These are phyloP conservation scores for Aspergillus sp. DNA, from an alignment of 2,329 filamentous ascomycete genomes.

Conservation along the genomic window DNA sequence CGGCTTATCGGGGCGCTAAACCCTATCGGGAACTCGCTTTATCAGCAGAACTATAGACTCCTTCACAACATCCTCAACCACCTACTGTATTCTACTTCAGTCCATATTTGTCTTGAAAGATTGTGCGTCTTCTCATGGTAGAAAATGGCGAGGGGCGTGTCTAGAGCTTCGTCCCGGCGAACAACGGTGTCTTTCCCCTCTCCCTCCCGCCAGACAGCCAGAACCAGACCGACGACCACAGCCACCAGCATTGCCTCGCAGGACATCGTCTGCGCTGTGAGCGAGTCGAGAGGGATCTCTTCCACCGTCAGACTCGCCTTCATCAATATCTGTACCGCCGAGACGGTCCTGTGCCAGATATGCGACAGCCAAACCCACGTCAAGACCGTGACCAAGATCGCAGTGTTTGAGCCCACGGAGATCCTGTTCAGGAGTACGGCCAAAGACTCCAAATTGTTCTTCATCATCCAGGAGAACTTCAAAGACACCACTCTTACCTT, in stretches of 20 bases:
- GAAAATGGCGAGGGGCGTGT: neutral
- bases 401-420: conserved; percentile 73
- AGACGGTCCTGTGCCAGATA: conserved; percentile 84
- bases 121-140: too few relatives aligned
- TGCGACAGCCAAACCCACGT: conserved; percentile 92
- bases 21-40: neutral
- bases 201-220: conserved; percentile 39
- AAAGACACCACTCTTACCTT: conserved; percentile 60
- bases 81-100: neutral
- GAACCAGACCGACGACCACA: conserved; percentile 54
- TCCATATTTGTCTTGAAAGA: neutral
- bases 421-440: conserved; percentile 75
- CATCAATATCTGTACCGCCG: conserved; percentile 79
- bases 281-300: conserved; percentile 81
- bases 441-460: conserved; percentile 73
- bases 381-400: conserved; percentile 81
- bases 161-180: conserved; percentile 10
- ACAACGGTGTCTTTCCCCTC: conserved; percentile 19
- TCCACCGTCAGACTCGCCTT: conserved; percentile 84
- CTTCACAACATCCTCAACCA: neutral
- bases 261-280: conserved; percentile 82
- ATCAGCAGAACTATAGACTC: neutral
- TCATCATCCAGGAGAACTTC: conserved; percentile 71
- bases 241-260: conserved; percentile 59
- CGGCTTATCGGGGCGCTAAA: neutral